These are phyloP conservation scores for Solanum stenotomum DNA, from an alignment of 257 asterid species.

Conservation along the genomic window DNA sequence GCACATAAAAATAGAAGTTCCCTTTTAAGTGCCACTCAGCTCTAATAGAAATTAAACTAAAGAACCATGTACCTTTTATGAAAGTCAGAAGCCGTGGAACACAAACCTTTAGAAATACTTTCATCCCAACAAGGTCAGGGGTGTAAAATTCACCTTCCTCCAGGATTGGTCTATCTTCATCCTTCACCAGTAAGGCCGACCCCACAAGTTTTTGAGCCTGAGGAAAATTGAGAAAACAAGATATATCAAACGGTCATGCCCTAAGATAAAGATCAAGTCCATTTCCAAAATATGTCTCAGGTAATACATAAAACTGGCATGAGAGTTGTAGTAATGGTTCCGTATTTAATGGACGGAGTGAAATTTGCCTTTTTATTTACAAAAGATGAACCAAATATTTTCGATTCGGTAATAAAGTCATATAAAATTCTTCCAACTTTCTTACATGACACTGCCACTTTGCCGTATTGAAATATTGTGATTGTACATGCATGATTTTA, in stretches of 20 bases:
- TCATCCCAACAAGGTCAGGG: constrained; percentile 84
- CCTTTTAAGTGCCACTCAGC: neutral
- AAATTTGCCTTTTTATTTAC: neutral
- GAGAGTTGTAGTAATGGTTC: neutral
- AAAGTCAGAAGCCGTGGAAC: constrained; percentile 1
- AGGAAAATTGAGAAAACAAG: constrained; percentile 7
- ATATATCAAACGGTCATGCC: neutral
- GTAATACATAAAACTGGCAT: neutral
- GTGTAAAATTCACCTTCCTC: constrained; percentile 91
- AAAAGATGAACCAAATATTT: neutral
- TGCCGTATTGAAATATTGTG: neutral
- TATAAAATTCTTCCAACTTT: neutral
- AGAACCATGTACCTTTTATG: neutral
- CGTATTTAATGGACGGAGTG: neutral
- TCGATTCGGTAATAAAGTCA: neutral
- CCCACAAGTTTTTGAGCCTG: constrained; percentile 93
- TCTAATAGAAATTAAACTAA: neutral
- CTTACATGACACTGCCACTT: neutral
- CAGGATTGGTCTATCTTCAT: constrained; percentile 69
- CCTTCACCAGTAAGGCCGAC: constrained; percentile 62
- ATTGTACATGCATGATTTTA: neutral
- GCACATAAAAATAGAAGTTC: neutral
- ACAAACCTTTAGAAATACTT: constrained; percentile 69
- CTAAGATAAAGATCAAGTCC: neutral
- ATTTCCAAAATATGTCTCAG: neutral